These are phyloP conservation scores for Colletotrichum sp. DNA, from an alignment of 2,329 filamentous ascomycete species.

Conservation along the genomic window DNA sequence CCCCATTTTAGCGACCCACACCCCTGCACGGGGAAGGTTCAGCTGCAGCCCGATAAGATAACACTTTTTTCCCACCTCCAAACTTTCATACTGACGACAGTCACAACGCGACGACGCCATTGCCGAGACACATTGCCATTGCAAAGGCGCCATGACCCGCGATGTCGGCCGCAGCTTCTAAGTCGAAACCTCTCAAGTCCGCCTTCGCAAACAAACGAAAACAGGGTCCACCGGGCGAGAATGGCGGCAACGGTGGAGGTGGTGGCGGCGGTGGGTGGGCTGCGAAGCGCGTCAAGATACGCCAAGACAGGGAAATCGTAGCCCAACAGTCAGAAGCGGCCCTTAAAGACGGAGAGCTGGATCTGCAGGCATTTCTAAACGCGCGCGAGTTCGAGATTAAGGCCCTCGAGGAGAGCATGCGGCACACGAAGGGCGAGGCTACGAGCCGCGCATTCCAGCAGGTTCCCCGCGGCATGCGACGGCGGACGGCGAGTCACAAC, in stretches of 20 bases:
- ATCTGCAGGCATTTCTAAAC: slow-evolving; percentile 83
- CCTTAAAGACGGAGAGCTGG: slow-evolving; percentile 76
- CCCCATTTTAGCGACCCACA: neutral
- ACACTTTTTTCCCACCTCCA: slow-evolving; percentile 4
- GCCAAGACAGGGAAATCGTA: slow-evolving; percentile 54
- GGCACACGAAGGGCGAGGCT: slow-evolving; percentile 66
- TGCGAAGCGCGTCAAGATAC: slow-evolving; percentile 51
- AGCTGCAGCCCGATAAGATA: slow-evolving; percentile 14
- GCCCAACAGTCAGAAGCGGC: slow-evolving; percentile 56
- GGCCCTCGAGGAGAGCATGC: slow-evolving; percentile 83
- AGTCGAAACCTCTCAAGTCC: slow-evolving; percentile 8
- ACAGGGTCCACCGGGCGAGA: slow-evolving; percentile 22
- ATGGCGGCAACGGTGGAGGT: slow-evolving; percentile 24
- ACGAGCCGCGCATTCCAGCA: slow-evolving; percentile 85
- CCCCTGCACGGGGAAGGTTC: neutral
- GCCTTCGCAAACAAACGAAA: slow-evolving; percentile 31
- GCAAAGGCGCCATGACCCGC: slow-evolving; percentile 1
- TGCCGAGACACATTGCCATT: neutral
- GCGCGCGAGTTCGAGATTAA: slow-evolving; percentile 90
- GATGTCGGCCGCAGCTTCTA: slow-evolving; percentile 17
- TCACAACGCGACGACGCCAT: slow-evolving; percentile 6
- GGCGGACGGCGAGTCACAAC: slow-evolving; percentile 94
- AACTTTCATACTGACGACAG: neutral
- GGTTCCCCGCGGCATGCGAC: slow-evolving; percentile 82
- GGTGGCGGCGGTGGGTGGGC: slow-evolving; percentile 25